These are phyloP conservation scores for Stagonosporopsis vannaccii DNA, from an alignment of 2,329 filamentous ascomycete species.

Conservation along the genomic window DNA sequence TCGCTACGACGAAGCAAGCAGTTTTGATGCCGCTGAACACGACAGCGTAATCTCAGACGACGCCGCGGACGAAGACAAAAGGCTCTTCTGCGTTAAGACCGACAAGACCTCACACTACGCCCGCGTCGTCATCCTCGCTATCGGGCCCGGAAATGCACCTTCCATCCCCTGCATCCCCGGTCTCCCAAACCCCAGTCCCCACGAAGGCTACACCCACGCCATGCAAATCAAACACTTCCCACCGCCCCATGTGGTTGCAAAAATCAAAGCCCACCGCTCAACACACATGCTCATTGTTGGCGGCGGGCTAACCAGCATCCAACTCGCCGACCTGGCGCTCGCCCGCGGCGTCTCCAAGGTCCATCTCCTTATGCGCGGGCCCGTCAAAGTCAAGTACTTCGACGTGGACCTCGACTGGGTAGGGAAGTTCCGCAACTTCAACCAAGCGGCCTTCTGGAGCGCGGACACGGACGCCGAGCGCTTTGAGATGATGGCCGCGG, in stretches of 20 bases:
- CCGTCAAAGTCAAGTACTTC: slow-evolving; percentile 73
- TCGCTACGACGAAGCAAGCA: slow-evolving; percentile 61
- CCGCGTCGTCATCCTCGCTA: slow-evolving; percentile 71
- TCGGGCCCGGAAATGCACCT: slow-evolving; percentile 69
- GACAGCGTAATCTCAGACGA: slow-evolving; percentile 30
- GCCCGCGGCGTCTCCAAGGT: slow-evolving; percentile 71
- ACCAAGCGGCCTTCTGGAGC: slow-evolving; percentile 79
- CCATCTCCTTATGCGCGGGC: slow-evolving; percentile 72
- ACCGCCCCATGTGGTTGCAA: slow-evolving; percentile 58
- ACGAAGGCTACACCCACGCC: slow-evolving; percentile 67
- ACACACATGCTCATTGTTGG: slow-evolving; percentile 76
- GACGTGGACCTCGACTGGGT: slow-evolving; percentile 81
- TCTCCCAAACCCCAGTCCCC: slow-evolving; percentile 41
- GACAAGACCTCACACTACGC: slow-evolving; percentile 63
- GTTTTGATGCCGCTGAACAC: slow-evolving; percentile 27
- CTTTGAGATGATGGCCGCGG: slow-evolving; percentile 68
- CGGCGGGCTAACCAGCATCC: slow-evolving; percentile 78
- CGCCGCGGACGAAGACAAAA: slow-evolving; percentile 49
- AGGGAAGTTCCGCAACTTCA: slow-evolving; percentile 79
- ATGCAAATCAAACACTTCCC: slow-evolving; percentile 69
- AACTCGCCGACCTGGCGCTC: slow-evolving; percentile 72
- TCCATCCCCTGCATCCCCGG: slow-evolving; percentile 57
- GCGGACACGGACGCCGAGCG: slow-evolving; percentile 76
- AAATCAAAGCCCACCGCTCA: slow-evolving; percentile 54
- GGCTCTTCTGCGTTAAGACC: slow-evolving; percentile 71